Base-by-base conservation (phyloP, 2,329 filamentous ascomycete species). In the Trichoderma sp. region DNA sequence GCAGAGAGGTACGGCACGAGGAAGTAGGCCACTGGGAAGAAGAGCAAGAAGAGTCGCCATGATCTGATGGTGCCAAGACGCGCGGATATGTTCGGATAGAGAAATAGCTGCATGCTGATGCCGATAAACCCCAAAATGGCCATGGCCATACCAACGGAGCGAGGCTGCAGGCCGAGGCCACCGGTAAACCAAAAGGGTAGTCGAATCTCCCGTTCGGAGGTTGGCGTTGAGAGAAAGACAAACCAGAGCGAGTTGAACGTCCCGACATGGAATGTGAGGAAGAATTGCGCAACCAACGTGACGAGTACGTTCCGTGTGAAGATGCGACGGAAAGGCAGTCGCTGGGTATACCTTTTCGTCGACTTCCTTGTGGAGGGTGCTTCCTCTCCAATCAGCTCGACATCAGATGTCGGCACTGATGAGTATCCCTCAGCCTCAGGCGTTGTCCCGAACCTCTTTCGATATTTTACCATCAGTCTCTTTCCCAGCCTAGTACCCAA, bases 181-280 rank as follows among this genome's bases (percentile, higher is more conserved):
- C 93, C 92, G 0, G 90, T 89, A 77, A 94, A 94, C 73, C 86
- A 81, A 77, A 92, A 89, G 0, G 89, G 86, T 71, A 87, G 80
- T 73, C 80, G 75, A 1, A 73, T 73, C n/a, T 79, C 76, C 34
- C 79, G 77, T 1, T 78, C 74, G 0, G 81, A 81, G 0, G 79
- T 89, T 0, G 91, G 90, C 0, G 91, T 92, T 1, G 92, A 93
- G 60, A 95, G 85, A 80, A 95, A 94, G 65, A 93, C 86, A 73
- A 93, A 92, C 84, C 91, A 93, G 58, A 95, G 87, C 2, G 91
- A 88, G 78, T 93, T 92, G 83, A 94, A 95, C 32, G 92, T 91
- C 73, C 90, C 91, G 76, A 93, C 85, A 80, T 94, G 92, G 74
- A 93, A 88, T 21, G 90, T 88, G 62, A 94, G 86, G 72, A 94